Evolutionary conservation across 805 yeast genomes (phyloP).

Genomic region (Tetrapisispora namnaoensis): DNA sequence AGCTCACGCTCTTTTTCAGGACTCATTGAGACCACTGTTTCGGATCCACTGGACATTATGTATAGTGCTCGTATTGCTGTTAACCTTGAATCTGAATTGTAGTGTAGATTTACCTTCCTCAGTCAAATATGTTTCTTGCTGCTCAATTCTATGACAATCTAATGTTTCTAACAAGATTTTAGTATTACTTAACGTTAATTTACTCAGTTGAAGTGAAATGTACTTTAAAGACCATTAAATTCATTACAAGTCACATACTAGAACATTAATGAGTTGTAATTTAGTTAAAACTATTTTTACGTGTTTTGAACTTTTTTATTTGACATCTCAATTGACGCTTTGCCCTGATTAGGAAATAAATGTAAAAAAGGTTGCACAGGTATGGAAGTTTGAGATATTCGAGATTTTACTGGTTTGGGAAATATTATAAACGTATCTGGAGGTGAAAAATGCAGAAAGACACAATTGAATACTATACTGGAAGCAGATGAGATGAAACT

Average conservation of each 20-base stretch:
- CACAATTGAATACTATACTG: too few species aligned
- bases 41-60: background rate
- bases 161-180: too few species aligned
- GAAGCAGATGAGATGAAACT: background rate
- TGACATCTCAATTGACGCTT: background rate
- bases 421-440: background rate
- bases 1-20: constrained; percentile 27
- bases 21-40: constrained; percentile 3
- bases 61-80: background rate
- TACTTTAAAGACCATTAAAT: too few species aligned
- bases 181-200: too few species aligned
- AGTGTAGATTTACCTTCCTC: too few species aligned
- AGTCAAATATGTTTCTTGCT: too few species aligned
- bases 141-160: too few species aligned
- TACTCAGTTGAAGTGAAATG: too few species aligned
- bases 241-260: too few species aligned
- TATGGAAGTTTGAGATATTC: background rate
- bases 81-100: background rate
- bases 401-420: background rate
- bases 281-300: background rate
- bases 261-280: too few species aligned
- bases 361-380: background rate
- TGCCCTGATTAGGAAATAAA: background rate
- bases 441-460: too few species aligned
- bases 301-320: background rate